Conservation (phyloP, 352 stramenopile species). For the Globisporangium nagaii region DNA sequence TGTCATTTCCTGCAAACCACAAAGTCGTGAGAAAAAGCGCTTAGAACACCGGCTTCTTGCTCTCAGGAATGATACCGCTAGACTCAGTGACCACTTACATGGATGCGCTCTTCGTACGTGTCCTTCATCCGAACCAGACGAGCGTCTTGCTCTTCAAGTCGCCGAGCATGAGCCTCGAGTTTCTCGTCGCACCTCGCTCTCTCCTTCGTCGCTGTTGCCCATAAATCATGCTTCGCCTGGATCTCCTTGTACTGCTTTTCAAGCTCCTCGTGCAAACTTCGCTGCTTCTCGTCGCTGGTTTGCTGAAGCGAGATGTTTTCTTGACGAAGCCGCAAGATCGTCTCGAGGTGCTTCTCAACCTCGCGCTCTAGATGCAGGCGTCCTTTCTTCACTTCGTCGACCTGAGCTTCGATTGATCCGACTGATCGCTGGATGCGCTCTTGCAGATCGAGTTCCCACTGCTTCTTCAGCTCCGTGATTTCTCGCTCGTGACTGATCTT, state of each 20-base stretch:
- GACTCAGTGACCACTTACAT: slow-evolving; percentile 14
- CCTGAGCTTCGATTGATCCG: slow-evolving; percentile 45
- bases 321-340: slow-evolving; percentile 44
- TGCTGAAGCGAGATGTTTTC: slow-evolving; percentile 55
- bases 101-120: slow-evolving; percentile 42
- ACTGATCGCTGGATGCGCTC: slow-evolving; percentile 55
- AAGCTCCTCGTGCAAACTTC: slow-evolving; percentile 23
- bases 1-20: slow-evolving; percentile 14
- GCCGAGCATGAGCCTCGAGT: slow-evolving; percentile 25
- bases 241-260: slow-evolving; percentile 37
- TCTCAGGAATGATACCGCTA: no score
- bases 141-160: slow-evolving; percentile 34
- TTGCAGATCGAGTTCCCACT: slow-evolving; percentile 47
- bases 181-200: slow-evolving; percentile 39
- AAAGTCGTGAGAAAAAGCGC: not conserved
- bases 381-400: slow-evolving; percentile 59
- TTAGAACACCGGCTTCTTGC: no score
- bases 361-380: slow-evolving; percentile 55
- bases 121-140: slow-evolving; percentile 27
- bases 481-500: slow-evolving; percentile 54
- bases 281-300: slow-evolving; percentile 25
- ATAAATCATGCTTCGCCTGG: slow-evolving; percentile 32
- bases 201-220: slow-evolving; percentile 26
- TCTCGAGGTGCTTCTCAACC: slow-evolving; percentile 55
- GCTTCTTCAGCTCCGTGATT: slow-evolving; percentile 39